These are phyloP conservation scores for Ceratocystis destructans DNA, from an alignment of 2,329 filamentous ascomycete genomes.

Conservation along the genomic window DNA sequence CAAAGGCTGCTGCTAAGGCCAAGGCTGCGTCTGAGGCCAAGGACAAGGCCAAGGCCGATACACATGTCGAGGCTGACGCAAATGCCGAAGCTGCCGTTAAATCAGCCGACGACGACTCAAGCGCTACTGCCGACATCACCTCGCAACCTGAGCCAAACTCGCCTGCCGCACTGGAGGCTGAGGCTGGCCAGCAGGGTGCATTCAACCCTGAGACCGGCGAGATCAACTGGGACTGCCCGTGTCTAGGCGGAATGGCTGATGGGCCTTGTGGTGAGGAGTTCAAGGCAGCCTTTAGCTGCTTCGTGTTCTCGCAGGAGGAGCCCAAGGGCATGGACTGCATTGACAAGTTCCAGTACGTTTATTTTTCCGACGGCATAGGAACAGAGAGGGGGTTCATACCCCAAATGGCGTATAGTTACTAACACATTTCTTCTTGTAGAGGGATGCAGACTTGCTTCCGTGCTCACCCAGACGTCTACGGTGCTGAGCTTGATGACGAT, in stretches of 20 bases:
- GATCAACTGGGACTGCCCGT: constrained; percentile 99
- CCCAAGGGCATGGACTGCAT: constrained; percentile 97
- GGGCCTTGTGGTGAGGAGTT: constrained; percentile 94
- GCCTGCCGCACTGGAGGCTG: constrained; percentile 53
- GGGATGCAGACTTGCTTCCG: constrained; percentile 97
- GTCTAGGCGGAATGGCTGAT: constrained; percentile 90
- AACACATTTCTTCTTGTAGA: constrained; percentile 34
- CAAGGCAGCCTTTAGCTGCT: constrained; percentile 92
- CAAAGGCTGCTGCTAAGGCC: constrained; percentile 19
- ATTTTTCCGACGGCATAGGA: neutral
- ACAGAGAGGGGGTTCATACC: no score
- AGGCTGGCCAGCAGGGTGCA: constrained; percentile 75
- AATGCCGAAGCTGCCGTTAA: constrained; percentile 19
- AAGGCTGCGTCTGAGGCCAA: constrained; percentile 25
- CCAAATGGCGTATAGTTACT: neutral
- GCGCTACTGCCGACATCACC: constrained; percentile 21
- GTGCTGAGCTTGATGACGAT: constrained; percentile 71
- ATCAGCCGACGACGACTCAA: constrained; percentile 19
- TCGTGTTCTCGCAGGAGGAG: constrained; percentile 87
- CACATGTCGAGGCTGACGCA: constrained; percentile 17
- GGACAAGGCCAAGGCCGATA: constrained; percentile 21
- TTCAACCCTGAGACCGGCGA: constrained; percentile 98
- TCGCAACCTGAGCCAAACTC: constrained; percentile 26
- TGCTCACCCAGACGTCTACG: constrained; percentile 83
- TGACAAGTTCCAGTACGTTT: constrained; percentile 82